These are phyloP conservation scores for Vitis labrusca DNA, from an alignment of 164 flowering plant genomes.

Conservation along the genomic window DNA sequence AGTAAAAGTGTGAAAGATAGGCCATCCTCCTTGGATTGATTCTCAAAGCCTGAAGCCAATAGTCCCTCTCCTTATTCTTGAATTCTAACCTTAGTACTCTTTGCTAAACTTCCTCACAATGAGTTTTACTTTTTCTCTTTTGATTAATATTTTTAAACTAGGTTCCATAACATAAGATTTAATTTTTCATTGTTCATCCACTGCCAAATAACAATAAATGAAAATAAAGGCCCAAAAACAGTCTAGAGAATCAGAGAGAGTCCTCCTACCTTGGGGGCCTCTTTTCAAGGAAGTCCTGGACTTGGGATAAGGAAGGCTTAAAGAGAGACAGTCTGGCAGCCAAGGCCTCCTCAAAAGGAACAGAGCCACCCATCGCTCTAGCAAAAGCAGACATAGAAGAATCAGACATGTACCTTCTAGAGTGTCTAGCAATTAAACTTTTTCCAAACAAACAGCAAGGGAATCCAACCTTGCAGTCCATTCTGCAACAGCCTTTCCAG, in stretches of 20 bases:
- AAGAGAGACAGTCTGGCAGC: constrained; percentile 88
- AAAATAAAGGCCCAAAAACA: too few relatives aligned
- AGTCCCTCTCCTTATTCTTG: too few relatives aligned
- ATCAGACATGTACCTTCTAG: neutral
- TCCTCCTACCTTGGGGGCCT: constrained; percentile 75
- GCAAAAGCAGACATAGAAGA: constrained; percentile 16
- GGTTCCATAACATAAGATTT: too few relatives aligned
- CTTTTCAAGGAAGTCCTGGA: constrained; percentile 78
- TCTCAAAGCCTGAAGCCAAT: too few relatives aligned
- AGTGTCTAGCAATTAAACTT: neutral
- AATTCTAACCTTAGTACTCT: too few relatives aligned
- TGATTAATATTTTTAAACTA: too few relatives aligned
- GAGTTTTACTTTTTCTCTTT: too few relatives aligned
- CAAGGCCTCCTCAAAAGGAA: constrained; percentile 94
- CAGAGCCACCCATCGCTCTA: constrained; percentile 98
- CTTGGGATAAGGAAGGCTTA: constrained; percentile 75
- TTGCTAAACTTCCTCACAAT: too few relatives aligned
- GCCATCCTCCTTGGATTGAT: too few relatives aligned
- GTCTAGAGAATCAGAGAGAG: neutral
- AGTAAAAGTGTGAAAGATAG: too few relatives aligned
- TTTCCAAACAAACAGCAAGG: neutral
- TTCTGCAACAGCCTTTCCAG: constrained; percentile 97
- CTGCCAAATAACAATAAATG: too few relatives aligned
- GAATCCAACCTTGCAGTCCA: constrained; percentile 86
- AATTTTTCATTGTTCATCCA: too few relatives aligned